Base-by-base conservation (phyloP, 805 yeast genomes). In the Lipomyces yamanashiensis region DNA sequence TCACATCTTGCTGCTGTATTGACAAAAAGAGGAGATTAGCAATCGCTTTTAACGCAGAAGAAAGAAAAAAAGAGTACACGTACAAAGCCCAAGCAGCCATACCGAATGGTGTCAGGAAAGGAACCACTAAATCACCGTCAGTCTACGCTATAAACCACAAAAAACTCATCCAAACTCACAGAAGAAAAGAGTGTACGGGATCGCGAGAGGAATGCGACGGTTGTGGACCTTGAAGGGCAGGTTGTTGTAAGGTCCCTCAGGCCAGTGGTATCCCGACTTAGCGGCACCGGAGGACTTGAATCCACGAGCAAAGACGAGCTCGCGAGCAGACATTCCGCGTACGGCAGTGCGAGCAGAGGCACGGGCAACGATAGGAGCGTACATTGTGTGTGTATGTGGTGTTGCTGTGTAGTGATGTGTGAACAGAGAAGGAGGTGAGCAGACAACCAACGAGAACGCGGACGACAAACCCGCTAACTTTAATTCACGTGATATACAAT, bases 171-270 rank as follows among this genome's bases (percentile, higher is more conserved):
- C 8, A 58, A 8, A 59, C 69, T 39, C 59, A 66, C 69, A 23
- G 54, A 64, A 63, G 39, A 63, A 66, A 36, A 62, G 37, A 9
- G 64, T 28, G 58, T 41, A 66, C 6, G 69, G 69, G 28, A 66
- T 63, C 28, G 40, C 59, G 17, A 66, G 60, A n/a, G 69, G 69
- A 44, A 66, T 66, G 81, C 86, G 89, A 84, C 96, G 92, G 85
- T 87, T 83, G 84, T 91, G 92, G 68, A 93, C 96, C 84, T 86
- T 86, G 86, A 93, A 95, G 70, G 99, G 99, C 69, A 93, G 75
- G 85, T 95, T 93, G 74, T 88, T 82, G 87, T 95, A 95, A 54
- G 87, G 87, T 74, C 98, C 98, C 74, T 85, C 88, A 73, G 86
- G 85, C 75, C 83, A 86, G 79, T 85, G 89, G 68, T 73, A 82